phyloP scores from a whole-genome alignment of 495 filamentous ascomycete genomes.

The Hypoxylon fragiforme region DNA sequence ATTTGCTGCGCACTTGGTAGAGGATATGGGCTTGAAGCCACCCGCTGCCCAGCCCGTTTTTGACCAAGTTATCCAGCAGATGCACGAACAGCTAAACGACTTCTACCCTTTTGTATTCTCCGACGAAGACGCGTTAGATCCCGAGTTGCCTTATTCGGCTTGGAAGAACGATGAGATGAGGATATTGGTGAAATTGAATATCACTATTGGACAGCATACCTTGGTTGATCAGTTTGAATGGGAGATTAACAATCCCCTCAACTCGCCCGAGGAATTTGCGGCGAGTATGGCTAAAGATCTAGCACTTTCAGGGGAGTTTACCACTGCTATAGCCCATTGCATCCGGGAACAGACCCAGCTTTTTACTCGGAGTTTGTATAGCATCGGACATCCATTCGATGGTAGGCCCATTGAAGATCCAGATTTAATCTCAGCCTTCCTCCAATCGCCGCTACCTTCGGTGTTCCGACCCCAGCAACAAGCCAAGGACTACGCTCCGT shows the following conservation, averaged over 20 bases:
- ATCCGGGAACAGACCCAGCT: slow-evolving; percentile 95
- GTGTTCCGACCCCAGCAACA: slow-evolving; percentile 88
- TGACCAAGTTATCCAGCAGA: slow-evolving; percentile 75
- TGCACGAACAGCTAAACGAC: slow-evolving; percentile 88
- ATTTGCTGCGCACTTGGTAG: slow-evolving; percentile 86
- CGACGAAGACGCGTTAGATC: slow-evolving; percentile 87
- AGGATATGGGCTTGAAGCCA: slow-evolving; percentile 77
- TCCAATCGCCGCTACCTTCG: slow-evolving; percentile 78
- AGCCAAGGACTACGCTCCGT: slow-evolving; percentile 89
- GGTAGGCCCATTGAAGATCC: slow-evolving; percentile 90
- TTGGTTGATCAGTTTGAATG: slow-evolving; percentile 98
- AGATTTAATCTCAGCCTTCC: slow-evolving; percentile 80
- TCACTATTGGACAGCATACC: slow-evolving; percentile 94
- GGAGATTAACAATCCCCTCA: slow-evolving; percentile 94
- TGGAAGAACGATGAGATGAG: slow-evolving; percentile 99
- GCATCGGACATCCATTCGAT: slow-evolving; percentile 91
- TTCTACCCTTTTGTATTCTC: slow-evolving; percentile 89
- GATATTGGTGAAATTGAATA: slow-evolving; percentile 91
- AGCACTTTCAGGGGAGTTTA: slow-evolving; percentile 94
- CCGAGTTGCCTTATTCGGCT: slow-evolving; percentile 84
- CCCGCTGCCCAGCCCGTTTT: slow-evolving; percentile 70
- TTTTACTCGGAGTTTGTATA: slow-evolving; percentile 91
- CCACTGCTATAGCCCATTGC: slow-evolving; percentile 93
- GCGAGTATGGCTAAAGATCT: slow-evolving; percentile 84
- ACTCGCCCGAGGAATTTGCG: slow-evolving; percentile 94